phyloP scores from a whole-genome alignment of 495 filamentous ascomycete genomes.

The Talaromyces thailandensis region DNA sequence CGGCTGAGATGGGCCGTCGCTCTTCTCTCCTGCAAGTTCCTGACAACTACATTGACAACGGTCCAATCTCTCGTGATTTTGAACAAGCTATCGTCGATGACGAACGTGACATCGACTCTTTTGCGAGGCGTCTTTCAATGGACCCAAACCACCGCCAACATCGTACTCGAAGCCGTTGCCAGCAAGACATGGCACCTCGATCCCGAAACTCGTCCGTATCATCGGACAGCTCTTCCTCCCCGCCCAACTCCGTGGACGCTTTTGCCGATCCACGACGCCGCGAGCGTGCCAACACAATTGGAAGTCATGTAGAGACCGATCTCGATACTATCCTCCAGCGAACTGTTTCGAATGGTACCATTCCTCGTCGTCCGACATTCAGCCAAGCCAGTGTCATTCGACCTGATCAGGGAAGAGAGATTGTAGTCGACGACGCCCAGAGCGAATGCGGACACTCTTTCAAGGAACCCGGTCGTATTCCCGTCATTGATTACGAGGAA shows the following conservation, averaged over 20 bases:
- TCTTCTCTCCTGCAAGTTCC: slow-evolving; percentile 42
- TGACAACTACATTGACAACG: slow-evolving; percentile 31
- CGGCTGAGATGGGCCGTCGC: slow-evolving; percentile 24
- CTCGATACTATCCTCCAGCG: slow-evolving; percentile 57
- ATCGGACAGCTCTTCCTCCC: slow-evolving; percentile 61
- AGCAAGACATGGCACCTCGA: slow-evolving; percentile 32
- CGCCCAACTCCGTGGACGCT: slow-evolving; percentile 94
- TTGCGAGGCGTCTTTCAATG: slow-evolving; percentile 31
- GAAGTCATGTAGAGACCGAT: slow-evolving; percentile 48
- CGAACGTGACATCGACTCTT: slow-evolving; percentile 42
- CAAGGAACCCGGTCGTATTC: slow-evolving; percentile 46
- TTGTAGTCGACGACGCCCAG: slow-evolving; percentile 47
- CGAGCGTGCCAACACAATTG: slow-evolving; percentile 56
- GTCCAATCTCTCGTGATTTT: slow-evolving; percentile 56
- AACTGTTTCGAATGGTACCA: slow-evolving; percentile 61
- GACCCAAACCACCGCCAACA: slow-evolving; percentile 25
- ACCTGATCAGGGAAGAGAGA: slow-evolving; percentile 31
- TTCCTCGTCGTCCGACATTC: slow-evolving; percentile 50
- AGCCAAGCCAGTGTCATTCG: slow-evolving; percentile 46
- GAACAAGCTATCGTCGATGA: slow-evolving; percentile 85
- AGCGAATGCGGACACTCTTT: slow-evolving; percentile 72
- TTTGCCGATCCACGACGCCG: slow-evolving; percentile 72
- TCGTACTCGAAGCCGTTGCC: slow-evolving; percentile 30
- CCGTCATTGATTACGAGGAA: slow-evolving; percentile 77
- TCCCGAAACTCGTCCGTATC: slow-evolving; percentile 48